Conservation (phyloP, 1,284 basidiomycete genomes). For the Pseudozyma hubeiensis region DNA sequence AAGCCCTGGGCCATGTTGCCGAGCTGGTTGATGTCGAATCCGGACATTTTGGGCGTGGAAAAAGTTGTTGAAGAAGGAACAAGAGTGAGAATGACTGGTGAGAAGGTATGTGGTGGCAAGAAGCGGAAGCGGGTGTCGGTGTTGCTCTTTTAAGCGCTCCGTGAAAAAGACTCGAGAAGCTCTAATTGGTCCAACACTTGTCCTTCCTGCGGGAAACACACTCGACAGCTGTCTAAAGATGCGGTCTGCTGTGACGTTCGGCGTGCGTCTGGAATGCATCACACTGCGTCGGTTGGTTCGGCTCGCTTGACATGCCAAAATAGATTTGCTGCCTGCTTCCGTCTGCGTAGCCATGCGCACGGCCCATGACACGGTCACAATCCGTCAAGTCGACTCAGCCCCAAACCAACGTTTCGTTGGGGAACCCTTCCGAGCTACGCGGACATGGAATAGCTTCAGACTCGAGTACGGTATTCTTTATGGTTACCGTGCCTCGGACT, state of each 20-base stretch:
- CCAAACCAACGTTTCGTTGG: too few relatives aligned
- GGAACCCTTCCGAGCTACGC: too few relatives aligned
- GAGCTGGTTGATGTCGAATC: conserved; percentile 43
- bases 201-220: neutral
- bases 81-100: neutral
- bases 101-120: neutral
- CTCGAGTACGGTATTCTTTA: too few relatives aligned
- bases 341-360: conserved; percentile 5
- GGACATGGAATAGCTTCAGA: too few relatives aligned
- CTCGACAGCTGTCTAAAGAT: conserved; percentile 11
- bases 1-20: conserved; percentile 46
- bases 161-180: conserved; percentile 4
- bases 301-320: conserved; percentile 12
- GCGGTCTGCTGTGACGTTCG: conserved; percentile 18
- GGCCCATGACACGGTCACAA: neutral
- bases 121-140: neutral
- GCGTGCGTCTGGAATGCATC: neutral
- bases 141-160: neutral
- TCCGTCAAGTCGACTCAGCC: too few relatives aligned
- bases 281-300: conserved; percentile 2
- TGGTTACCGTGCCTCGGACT: neutral
- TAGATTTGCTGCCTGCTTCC: neutral
- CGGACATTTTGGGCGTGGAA: conserved; percentile 25
- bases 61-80: too few relatives aligned
- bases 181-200: conserved; percentile 16